Base-by-base conservation (phyloP, 768 basidiomycete genomes). In the Hypholoma sublateritium region DNA sequence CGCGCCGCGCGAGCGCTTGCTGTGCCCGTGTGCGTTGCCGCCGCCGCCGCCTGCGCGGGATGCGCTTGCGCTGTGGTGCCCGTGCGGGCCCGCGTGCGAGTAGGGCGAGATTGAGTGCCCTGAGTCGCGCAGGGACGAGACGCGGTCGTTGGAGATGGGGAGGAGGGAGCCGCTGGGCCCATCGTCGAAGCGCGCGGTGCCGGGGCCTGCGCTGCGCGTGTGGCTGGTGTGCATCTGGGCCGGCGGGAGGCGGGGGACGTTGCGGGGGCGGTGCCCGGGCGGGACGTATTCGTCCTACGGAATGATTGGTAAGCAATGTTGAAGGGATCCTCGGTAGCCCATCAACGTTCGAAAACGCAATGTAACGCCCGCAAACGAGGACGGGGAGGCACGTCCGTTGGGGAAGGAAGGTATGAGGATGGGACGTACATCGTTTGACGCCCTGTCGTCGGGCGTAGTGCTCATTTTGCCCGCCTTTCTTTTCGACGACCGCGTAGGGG, bases 141-240 rank as follows among this genome's bases (percentile, higher is more conserved):
- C 53, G 11, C 65, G 65, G 55, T 65, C 64, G 44, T 62, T 57
- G 24, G 60, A 57, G 35, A 59, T 39, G 28, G 65, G 59, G 4
- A 56, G 65, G 24, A 63, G 47, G 25, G 60, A 60, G 14, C 61
- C 61, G 43, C 46, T 59, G 17, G 36, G 54, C 1, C 35, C 47
- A 55, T 48, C 12, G 56, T 58, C 52, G 51, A 55, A 50, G 17
- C 48, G 49, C 12, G 22, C 25, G 37, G 24, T 34, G 13, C 34
- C 17, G 6, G 22, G 11, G 43, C n/a, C 16, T 21, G 45, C 44
- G 21, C 1, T 24, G 22, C 21, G 34, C 36, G 55, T 56, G 55
- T n/a, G n/a, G n/a, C 17, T 47, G 22, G 14, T 48, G 22, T 48
- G 46, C 24, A 24, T 34, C n/a, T 12, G 21, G 46, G 11, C 6